phyloP scores from a whole-genome alignment of 345 rosid genomes.

The Excoecaria agallocha region DNA sequence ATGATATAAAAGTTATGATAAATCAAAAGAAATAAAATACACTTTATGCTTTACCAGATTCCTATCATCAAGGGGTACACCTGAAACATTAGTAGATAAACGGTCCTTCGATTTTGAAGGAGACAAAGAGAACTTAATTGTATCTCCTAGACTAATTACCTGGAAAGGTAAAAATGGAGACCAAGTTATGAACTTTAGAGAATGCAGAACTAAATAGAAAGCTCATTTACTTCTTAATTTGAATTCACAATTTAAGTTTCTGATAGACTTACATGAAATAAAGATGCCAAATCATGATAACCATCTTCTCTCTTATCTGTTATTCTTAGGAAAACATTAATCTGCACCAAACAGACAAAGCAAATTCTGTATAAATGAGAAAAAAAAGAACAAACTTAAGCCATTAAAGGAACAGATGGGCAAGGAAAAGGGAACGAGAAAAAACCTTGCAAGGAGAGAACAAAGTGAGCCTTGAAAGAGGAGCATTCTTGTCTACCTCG shows the following conservation, averaged over 20 bases:
- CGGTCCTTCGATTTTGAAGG: conserved; percentile 73
- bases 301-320: conserved; percentile 85
- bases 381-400: neutral
- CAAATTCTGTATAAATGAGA: neutral
- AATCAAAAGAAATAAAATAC: neutral
- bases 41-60: conserved; percentile 50
- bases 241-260: neutral
- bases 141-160: conserved; percentile 89
- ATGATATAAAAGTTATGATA: neutral
- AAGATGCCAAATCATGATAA: conserved; percentile 91
- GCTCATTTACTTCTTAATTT: neutral
- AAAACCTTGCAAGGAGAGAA: conserved; percentile 97
- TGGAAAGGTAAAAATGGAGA: conserved; percentile 24
- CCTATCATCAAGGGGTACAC: conserved; percentile 80
- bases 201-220: neutral
- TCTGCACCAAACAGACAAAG: conserved; percentile 38
- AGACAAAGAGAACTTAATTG: conserved; percentile 82
- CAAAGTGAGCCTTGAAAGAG: conserved; percentile 83
- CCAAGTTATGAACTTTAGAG: conserved; percentile 3
- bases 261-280: conserved; percentile 67
- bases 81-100: conserved; percentile 72
- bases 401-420: conserved; percentile 8
- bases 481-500: conserved; percentile 76
- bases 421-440: neutral
- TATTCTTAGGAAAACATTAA: conserved; percentile 91